Percentiles rank a stretch among this genome's conserved stretches.
Evolutionary conservation across 2,329 filamentous ascomycete genomes (phyloP).

Genomic region (Biscogniauxia sp.): DNA sequence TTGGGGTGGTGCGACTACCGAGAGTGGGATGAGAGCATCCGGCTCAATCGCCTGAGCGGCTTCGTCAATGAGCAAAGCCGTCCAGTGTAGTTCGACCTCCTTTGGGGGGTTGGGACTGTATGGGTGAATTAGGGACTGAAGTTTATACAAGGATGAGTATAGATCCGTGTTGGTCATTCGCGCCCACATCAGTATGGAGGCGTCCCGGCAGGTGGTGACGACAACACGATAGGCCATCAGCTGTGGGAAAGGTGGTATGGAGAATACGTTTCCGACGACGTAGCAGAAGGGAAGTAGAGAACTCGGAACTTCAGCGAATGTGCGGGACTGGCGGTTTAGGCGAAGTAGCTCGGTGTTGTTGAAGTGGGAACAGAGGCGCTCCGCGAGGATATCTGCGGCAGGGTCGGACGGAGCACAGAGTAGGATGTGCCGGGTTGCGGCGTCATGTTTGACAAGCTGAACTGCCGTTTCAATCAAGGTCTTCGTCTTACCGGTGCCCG

Average conservation of each 20-base stretch:
- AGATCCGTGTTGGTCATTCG: not conserved
- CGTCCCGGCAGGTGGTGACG: not conserved
- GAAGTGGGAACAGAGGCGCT: not conserved
- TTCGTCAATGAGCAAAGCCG: not conserved
- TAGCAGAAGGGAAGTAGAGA: not conserved
- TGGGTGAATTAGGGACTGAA: not conserved
- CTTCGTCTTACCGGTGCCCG: not conserved
- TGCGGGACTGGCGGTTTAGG: not conserved
- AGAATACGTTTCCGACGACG: not conserved
- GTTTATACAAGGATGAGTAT: not conserved
- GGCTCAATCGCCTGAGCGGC: not conserved
- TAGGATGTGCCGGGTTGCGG: not conserved
- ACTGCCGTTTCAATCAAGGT: not conserved
- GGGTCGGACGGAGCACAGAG: not conserved
- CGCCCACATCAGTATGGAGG: not conserved
- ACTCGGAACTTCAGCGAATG: not conserved
- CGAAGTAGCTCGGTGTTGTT: not conserved
- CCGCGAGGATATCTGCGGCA: not conserved
- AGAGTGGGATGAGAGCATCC: not conserved
- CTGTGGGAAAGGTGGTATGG: not conserved
- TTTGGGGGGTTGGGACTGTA: not conserved
- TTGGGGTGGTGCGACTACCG: not conserved
- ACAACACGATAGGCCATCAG: not conserved
- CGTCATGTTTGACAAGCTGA: not conserved
- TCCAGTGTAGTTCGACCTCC: not conserved